These are phyloP conservation scores for Thecaphora thlaspeos DNA, from an alignment of 1,284 basidiomycete species.

Conservation along the genomic window DNA sequence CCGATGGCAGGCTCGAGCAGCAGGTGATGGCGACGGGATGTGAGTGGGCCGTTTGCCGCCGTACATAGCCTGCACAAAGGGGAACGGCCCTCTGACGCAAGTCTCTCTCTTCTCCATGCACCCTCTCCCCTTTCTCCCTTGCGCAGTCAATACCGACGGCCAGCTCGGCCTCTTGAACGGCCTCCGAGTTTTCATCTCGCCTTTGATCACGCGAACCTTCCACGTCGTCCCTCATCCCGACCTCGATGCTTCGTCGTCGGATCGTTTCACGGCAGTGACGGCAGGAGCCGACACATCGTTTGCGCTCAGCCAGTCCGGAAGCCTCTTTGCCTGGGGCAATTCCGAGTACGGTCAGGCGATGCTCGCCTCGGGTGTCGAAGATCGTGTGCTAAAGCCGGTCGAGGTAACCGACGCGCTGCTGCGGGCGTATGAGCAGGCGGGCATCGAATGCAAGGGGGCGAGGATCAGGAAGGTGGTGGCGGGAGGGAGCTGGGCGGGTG, in stretches of 20 bases:
- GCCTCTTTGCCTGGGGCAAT: slow-evolving; percentile 44
- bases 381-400: slow-evolving; percentile 9
- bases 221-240: neutral
- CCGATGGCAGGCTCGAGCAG: too few species aligned
- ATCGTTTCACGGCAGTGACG: slow-evolving; percentile 7
- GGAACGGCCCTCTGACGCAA: too few species aligned
- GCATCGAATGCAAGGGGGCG: neutral
- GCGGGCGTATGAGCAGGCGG: neutral
- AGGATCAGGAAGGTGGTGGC: slow-evolving; percentile 12
- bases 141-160: slow-evolving; percentile 41
- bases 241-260: neutral
- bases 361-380: slow-evolving; percentile 5
- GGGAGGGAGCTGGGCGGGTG: slow-evolving; percentile 16
- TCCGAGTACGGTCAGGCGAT: slow-evolving; percentile 43
- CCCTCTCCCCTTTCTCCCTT: too few species aligned
- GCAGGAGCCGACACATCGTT: slow-evolving; percentile 41
- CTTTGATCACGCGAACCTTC: slow-evolving; percentile 7
- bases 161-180: slow-evolving; percentile 24
- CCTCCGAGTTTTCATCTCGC: slow-evolving; percentile 6
- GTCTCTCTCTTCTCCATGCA: too few species aligned
- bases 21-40: too few species aligned
- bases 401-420: slow-evolving; percentile 7
- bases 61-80: too few species aligned
- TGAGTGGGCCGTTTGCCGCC: too few species aligned
- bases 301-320: slow-evolving; percentile 7